A percentile compares a stretch with the other conserved stretches of the same genome.
Evolutionary conservation across 2,329 filamentous ascomycete genomes (phyloP).

Genomic region (Diaporthe amygdali): DNA sequence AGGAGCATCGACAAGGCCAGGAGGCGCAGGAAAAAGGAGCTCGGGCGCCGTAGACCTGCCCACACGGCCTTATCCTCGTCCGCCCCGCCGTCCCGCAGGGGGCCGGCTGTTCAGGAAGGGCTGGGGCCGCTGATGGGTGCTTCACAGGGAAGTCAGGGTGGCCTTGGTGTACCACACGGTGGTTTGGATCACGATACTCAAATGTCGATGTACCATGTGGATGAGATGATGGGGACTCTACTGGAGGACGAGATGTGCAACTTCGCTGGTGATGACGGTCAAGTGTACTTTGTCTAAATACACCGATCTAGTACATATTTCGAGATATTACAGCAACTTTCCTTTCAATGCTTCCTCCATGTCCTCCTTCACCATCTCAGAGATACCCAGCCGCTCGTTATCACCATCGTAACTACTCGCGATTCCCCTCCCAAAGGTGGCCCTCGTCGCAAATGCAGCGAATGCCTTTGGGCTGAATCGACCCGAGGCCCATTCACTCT

Average conservation of each 20-base stretch:
- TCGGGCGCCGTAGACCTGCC: background rate
- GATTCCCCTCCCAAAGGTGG: conserved; percentile 26
- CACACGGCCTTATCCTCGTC: background rate
- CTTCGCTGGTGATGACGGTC: background rate
- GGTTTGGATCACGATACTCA: background rate
- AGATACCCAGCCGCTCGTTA: conserved; percentile 45
- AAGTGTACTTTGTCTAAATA: background rate
- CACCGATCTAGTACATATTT: background rate
- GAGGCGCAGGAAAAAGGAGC: background rate
- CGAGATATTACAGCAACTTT: background rate
- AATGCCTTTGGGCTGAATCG: conserved; percentile 37
- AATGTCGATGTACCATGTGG: background rate
- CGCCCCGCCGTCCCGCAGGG: background rate
- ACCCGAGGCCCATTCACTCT: background rate
- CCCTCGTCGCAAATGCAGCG: conserved; percentile 24
- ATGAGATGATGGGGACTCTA: background rate
- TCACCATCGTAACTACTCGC: conserved; percentile 26
- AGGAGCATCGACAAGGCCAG: background rate
- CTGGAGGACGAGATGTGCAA: background rate
- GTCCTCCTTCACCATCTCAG: conserved; percentile 37
- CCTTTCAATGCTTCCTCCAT: conserved; percentile 29
- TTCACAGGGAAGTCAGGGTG: background rate
- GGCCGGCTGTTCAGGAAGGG: background rate
- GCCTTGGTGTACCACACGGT: too few species aligned
- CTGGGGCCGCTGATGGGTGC: background rate